phyloP scores from a whole-genome alignment of 306 rosid genomes.

The Rosa persica region DNA sequence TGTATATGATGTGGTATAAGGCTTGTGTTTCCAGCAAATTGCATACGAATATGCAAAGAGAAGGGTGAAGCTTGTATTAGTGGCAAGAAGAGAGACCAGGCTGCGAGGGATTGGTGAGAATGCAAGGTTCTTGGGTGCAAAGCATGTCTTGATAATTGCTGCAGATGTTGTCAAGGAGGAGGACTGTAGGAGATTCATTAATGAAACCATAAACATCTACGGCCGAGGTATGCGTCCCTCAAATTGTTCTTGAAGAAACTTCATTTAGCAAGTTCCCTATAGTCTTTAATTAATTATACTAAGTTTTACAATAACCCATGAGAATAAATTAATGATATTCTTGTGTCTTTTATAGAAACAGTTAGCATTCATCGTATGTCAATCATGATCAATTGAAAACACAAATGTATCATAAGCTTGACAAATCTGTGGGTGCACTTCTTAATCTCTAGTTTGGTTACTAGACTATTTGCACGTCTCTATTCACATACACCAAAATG shows the following conservation, averaged over 20 bases:
- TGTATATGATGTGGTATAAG: background rate
- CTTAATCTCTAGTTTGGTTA: background rate
- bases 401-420: background rate
- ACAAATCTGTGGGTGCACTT: background rate
- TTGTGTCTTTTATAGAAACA: background rate
- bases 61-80: slow-evolving; percentile 65
- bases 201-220: slow-evolving; percentile 43
- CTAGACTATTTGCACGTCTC: background rate
- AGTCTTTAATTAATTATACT: background rate
- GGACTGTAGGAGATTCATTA: slow-evolving; percentile 69
- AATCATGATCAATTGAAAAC: background rate
- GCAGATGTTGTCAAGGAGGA: slow-evolving; percentile 96
- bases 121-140: slow-evolving; percentile 67
- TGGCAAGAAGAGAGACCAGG: slow-evolving; percentile 74
- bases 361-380: background rate
- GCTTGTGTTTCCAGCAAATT: slow-evolving; percentile 58
- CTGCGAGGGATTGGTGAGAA: slow-evolving; percentile 64
- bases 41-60: slow-evolving; percentile 88
- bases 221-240: slow-evolving; percentile 59
- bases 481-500: background rate
- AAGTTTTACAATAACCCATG: background rate
- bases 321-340: background rate
- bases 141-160: slow-evolving; percentile 60
- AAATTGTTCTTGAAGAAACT: background rate
- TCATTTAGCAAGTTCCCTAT: background rate